Percentiles rank a stretch among this genome's conserved stretches.
Conservation (phyloP, 2,329 filamentous ascomycete species). For the Aspergillus tanneri region DNA sequence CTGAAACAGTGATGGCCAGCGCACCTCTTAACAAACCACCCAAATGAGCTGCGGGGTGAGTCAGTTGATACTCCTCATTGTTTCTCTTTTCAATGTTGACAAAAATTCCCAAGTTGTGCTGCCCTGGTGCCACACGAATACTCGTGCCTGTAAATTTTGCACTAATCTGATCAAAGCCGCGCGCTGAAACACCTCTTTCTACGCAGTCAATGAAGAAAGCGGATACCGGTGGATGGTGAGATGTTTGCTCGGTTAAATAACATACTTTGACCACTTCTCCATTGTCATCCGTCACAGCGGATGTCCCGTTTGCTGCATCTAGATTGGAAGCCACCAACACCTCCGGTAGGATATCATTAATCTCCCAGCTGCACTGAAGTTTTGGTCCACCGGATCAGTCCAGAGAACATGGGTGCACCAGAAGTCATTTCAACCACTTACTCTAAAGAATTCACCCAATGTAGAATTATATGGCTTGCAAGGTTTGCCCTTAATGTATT, state of each 20-base stretch:
- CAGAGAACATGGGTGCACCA: not conserved
- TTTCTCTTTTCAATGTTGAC: conserved; percentile 76
- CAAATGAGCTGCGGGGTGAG: conserved; percentile 88
- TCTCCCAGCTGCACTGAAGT: conserved; percentile 86
- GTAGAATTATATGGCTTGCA: conserved; percentile 99
- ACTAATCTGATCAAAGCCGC: conserved; percentile 92
- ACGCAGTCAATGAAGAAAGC: conserved; percentile 93
- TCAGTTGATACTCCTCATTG: conserved; percentile 91
- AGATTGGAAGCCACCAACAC: conserved; percentile 47
- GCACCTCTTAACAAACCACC: conserved; percentile 83
- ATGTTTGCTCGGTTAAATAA: conserved; percentile 96
- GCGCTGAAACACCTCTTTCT: conserved; percentile 80
- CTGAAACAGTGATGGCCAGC: conserved; percentile 86
- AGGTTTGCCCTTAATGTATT: conserved; percentile 97
- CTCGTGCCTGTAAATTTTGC: conserved; percentile 98
- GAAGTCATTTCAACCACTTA: conserved; percentile 45
- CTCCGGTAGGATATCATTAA: conserved; percentile 71
- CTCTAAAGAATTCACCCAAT: conserved; percentile 93
- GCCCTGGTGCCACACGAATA: conserved; percentile 84
- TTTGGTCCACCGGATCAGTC: conserved; percentile 3
- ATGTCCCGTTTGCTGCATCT: conserved; percentile 36
- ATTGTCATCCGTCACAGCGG: conserved; percentile 32
- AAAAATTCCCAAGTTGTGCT: conserved; percentile 95
- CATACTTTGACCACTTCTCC: conserved; percentile 70
- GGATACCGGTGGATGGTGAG: conserved; percentile 94